Evolutionary conservation across 1,139 yeast genomes (phyloP).

Genomic region (Kodamaea sp.): DNA sequence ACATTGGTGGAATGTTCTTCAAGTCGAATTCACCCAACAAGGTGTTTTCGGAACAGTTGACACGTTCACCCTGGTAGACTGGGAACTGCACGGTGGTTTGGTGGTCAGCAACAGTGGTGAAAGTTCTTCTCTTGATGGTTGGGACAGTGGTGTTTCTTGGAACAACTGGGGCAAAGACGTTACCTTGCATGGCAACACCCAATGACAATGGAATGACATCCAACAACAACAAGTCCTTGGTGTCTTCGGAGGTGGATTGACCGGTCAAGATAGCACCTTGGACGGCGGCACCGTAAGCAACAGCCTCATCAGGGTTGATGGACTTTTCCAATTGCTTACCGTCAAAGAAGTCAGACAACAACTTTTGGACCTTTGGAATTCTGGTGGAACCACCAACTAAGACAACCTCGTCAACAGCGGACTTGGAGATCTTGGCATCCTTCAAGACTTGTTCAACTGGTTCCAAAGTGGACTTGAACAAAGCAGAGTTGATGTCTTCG

Average conservation of each 20-base stretch:
- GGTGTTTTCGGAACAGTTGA: conserved; percentile 98
- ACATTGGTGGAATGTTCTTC: conserved; percentile 98
- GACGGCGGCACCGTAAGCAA: conserved; percentile 98
- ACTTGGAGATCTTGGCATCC: conserved; percentile 90
- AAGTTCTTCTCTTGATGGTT: conserved; percentile 98
- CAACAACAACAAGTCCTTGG: conserved; percentile 94
- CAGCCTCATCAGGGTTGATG: conserved; percentile 99
- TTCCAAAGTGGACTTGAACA: conserved; percentile 93
- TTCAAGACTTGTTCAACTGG: conserved; percentile 98
- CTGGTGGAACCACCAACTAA: conserved; percentile 99
- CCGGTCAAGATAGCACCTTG: conserved; percentile 99
- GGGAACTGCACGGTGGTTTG: conserved; percentile 99
- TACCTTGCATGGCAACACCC: conserved; percentile 99
- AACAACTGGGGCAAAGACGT: conserved; percentile 97
- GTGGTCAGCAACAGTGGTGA: conserved; percentile 99
- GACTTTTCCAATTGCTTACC: conserved; percentile 97
- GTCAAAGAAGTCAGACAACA: conserved; percentile 96
- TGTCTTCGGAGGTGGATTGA: conserved; percentile 95
- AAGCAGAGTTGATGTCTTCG: conserved; percentile 94
- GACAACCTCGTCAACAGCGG: conserved; percentile 92
- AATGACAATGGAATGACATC: conserved; percentile 98
- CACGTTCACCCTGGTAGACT: conserved; percentile 99
- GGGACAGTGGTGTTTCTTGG: conserved; percentile 99
- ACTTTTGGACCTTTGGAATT: conserved; percentile 98
- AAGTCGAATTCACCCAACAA: conserved; percentile 99